A percentile compares a stretch with the other conserved stretches of the same genome.
phyloP scores from a whole-genome alignment of 345 rosid genomes.

The Isatis tinctoria region DNA sequence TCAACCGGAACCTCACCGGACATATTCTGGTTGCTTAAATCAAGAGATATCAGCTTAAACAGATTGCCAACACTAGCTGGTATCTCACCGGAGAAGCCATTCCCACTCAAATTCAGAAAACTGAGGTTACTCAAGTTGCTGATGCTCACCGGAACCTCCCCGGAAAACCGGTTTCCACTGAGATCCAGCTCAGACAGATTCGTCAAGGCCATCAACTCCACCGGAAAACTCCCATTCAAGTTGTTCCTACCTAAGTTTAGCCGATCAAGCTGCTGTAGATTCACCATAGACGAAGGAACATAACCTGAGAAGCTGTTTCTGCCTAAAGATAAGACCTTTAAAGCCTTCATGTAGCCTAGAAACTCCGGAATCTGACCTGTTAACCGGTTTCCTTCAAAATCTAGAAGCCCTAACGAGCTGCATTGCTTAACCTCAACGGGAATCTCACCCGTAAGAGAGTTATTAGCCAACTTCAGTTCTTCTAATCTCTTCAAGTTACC shows the following conservation, averaged over 20 bases:
- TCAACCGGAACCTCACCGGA: constrained; percentile 68
- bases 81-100: constrained; percentile 49
- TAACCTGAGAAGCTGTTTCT: constrained; percentile 64
- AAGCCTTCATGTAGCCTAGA: constrained; percentile 48
- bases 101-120: constrained; percentile 55
- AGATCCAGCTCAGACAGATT: constrained; percentile 69
- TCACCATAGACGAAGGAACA: constrained; percentile 50
- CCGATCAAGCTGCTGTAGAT: constrained; percentile 46
- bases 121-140: constrained; percentile 49
- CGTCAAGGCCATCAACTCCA: constrained; percentile 48
- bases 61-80: constrained; percentile 51
- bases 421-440: constrained; percentile 70
- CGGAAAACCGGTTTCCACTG: constrained; percentile 56
- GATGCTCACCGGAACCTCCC: constrained; percentile 47
- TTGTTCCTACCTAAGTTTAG: constrained; percentile 51
- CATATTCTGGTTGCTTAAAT: constrained; percentile 63
- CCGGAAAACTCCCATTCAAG: constrained; percentile 63
- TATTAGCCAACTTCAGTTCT: constrained; percentile 65
- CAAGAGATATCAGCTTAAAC: constrained; percentile 48
- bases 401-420: constrained; percentile 49
- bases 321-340: constrained; percentile 57
- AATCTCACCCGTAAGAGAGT: constrained; percentile 56
- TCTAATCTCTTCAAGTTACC: constrained; percentile 52
- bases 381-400: constrained; percentile 65
- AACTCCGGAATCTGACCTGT: constrained; percentile 64